Conservation (phyloP, 257 asterid species). For the Pogostemon cablin region DNA sequence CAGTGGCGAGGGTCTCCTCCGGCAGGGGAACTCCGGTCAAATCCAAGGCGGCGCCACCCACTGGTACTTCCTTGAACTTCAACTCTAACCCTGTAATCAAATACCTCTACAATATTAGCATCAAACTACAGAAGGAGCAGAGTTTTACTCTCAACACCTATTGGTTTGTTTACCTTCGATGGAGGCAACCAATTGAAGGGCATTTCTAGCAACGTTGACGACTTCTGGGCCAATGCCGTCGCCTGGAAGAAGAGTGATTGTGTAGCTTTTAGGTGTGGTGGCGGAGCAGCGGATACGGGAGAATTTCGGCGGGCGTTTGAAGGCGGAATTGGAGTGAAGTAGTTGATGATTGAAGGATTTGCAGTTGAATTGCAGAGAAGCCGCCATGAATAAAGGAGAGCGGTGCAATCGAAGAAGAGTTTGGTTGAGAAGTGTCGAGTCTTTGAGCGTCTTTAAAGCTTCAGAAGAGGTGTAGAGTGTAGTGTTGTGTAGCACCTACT, state of each 20-base stretch:
- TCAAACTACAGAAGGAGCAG: background rate
- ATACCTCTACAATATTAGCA: background rate
- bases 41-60: constrained; percentile 98
- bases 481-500: too few relatives aligned
- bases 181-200: constrained; percentile 69
- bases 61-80: constrained; percentile 82
- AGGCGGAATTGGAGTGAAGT: constrained; percentile 35
- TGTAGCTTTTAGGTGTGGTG: constrained; percentile 60
- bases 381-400: constrained; percentile 53
- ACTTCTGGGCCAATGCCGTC: constrained; percentile 99
- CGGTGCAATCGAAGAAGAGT: background rate
- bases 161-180: constrained; percentile 60
- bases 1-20: constrained; percentile 79
- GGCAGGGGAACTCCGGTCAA: constrained; percentile 93
- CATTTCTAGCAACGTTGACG: constrained; percentile 70
- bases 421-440: too few relatives aligned
- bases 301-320: constrained; percentile 43
- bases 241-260: constrained; percentile 87
- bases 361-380: constrained; percentile 53
- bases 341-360: constrained; percentile 39
- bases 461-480: background rate
- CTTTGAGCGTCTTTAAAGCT: too few relatives aligned
- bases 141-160: background rate
- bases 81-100: constrained; percentile 65
- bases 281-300: constrained; percentile 62